A percentile compares a stretch with the other conserved stretches of the same genome.
Conservation (phyloP, 2,329 filamentous ascomycete genomes). For the Phyllachora maydis region DNA sequence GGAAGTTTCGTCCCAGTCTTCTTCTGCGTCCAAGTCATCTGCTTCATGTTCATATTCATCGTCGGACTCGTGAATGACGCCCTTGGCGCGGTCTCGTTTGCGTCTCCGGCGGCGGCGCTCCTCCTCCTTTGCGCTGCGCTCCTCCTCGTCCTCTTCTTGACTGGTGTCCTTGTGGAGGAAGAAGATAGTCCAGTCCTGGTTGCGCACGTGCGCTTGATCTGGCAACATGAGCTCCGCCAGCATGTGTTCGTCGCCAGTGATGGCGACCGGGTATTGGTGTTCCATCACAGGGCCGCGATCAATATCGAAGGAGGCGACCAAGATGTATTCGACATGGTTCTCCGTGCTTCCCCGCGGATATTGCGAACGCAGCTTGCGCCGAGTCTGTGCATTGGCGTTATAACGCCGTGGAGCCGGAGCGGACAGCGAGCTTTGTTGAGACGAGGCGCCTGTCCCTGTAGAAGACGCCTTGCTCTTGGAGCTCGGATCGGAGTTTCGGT, state of each 20-base stretch:
- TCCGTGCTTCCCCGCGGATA: slow-evolving; percentile 56
- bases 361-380: slow-evolving; percentile 45
- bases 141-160: slow-evolving; percentile 61
- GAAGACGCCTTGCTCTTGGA: slow-evolving; percentile 39
- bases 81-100: slow-evolving; percentile 21
- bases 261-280: slow-evolving; percentile 86
- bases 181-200: slow-evolving; percentile 98
- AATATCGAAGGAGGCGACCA: slow-evolving; percentile 94
- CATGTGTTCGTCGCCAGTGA: slow-evolving; percentile 96
- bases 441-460: slow-evolving; percentile 27
- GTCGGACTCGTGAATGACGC: slow-evolving; percentile 19
- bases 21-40: slow-evolving; percentile 20
- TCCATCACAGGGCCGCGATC: slow-evolving; percentile 95
- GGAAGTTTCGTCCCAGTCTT: slow-evolving; percentile 26
- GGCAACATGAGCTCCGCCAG: slow-evolving; percentile 95
- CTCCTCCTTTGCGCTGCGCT: slow-evolving; percentile 34
- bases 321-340: slow-evolving; percentile 96
- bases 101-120: slow-evolving; percentile 27
- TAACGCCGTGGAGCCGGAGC: slow-evolving; percentile 21
- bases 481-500: slow-evolving; percentile 37
- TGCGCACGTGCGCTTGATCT: slow-evolving; percentile 84
- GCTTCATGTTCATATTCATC: slow-evolving; percentile 27
- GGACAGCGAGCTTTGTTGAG: slow-evolving; percentile 39
- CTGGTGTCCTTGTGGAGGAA: slow-evolving; percentile 92
- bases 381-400: slow-evolving; percentile 26